These are phyloP conservation scores for Amborella trichopoda DNA, from an alignment of 164 flowering plant species.

Conservation along the genomic window DNA sequence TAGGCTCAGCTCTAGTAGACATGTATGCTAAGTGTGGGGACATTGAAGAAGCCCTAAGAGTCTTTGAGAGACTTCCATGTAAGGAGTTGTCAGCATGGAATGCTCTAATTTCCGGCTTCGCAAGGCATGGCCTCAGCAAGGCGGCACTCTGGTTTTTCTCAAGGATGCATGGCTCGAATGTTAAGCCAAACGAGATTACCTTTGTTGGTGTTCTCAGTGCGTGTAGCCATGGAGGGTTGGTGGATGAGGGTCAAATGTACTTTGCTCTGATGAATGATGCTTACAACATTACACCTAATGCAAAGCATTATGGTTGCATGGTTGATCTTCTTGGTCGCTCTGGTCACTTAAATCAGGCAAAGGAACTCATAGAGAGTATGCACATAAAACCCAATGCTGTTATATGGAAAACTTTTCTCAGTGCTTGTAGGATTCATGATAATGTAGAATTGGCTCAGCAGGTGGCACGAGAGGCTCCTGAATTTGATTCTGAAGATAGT, in stretches of 20 bases:
- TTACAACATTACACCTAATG: slow-evolving; percentile 19
- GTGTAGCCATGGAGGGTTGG: slow-evolving; percentile 27
- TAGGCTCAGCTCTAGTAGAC: slow-evolving; percentile 23
- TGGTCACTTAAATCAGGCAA: slow-evolving; percentile 18
- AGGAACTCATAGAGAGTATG: slow-evolving; percentile 14
- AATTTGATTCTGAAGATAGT: slow-evolving; percentile 23
- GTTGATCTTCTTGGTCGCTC: slow-evolving; percentile 26
- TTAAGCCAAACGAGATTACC: slow-evolving; percentile 19
- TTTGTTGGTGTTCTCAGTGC: slow-evolving; percentile 25
- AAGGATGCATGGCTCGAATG: slow-evolving; percentile 16
- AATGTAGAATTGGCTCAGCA: slow-evolving; percentile 17
- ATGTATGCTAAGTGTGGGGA: slow-evolving; percentile 32
- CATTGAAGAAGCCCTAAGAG: slow-evolving; percentile 8
- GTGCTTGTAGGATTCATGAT: slow-evolving; percentile 21
- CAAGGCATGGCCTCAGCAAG: slow-evolving; percentile 24
- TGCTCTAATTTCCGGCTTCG: slow-evolving; percentile 22
- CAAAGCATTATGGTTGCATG: slow-evolving; percentile 27
- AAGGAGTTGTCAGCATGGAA: slow-evolving; percentile 26
- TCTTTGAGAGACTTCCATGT: slow-evolving; percentile 12
- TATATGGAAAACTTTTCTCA: slow-evolving; percentile 23
- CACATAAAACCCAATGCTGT: slow-evolving; percentile 24
- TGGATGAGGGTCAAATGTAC: slow-evolving; percentile 19
- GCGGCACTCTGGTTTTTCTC: slow-evolving; percentile 16
- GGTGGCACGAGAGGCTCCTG: slow-evolving; percentile 13
- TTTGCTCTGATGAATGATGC: slow-evolving; percentile 17